Percentiles rank a stretch among this genome's conserved stretches.
Conservation (phyloP, 495 filamentous ascomycete species). For the Podospora conica region DNA sequence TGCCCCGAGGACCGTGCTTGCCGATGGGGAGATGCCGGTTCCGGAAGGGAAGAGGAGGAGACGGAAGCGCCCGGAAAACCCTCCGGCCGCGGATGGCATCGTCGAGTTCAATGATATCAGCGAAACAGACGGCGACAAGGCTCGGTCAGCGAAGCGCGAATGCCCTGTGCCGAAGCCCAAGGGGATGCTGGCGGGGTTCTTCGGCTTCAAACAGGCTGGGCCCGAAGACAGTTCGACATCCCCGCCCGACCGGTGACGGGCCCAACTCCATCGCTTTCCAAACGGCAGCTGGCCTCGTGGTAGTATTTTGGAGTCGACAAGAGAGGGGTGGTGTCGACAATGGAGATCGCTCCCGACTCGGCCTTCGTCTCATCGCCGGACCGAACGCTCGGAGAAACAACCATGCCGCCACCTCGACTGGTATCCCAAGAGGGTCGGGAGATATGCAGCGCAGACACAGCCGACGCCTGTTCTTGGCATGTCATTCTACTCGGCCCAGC, state of each 20-base stretch:
- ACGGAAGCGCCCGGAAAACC: constrained; percentile 28
- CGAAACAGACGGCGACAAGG: constrained; percentile 11
- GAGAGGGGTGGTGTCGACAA: not conserved
- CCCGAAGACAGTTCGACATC: constrained; percentile 3
- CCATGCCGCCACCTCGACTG: not conserved
- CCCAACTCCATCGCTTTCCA: not conserved
- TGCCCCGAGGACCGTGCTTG: constrained; percentile 64
- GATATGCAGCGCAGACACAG: not conserved
- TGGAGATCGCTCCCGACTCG: not conserved
- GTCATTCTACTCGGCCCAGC: not conserved
- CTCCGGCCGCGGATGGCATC: constrained; percentile 34
- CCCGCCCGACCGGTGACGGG: constrained; percentile 16
- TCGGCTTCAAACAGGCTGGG: constrained; percentile 54
- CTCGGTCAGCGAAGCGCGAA: constrained; percentile 40
- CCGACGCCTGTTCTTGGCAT: not conserved
- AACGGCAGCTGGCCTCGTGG: not conserved
- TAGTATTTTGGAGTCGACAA: not conserved
- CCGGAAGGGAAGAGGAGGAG: constrained; percentile 46
- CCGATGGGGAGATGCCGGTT: constrained; percentile 58
- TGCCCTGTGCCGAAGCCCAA: constrained; percentile 83
- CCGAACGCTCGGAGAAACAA: not conserved
- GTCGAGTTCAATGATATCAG: constrained; percentile 23
- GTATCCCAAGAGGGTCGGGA: not conserved
- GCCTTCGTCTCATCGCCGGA: not conserved
- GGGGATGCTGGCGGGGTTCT: constrained; percentile 63